These are phyloP conservation scores for Chytridium lagenaria DNA, from an alignment of 371 early-diverging fungal species.

Conservation along the genomic window DNA sequence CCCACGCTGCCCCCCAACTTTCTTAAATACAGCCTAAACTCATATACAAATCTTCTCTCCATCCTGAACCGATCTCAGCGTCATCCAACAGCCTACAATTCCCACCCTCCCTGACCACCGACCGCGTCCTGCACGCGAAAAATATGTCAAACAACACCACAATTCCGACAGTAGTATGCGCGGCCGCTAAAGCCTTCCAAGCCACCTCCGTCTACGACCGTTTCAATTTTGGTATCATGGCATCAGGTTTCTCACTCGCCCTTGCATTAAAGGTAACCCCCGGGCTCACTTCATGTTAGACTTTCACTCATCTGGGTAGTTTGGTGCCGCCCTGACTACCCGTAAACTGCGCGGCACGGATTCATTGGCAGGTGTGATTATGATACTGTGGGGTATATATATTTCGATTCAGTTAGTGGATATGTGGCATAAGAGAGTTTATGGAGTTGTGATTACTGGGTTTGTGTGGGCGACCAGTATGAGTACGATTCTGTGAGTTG, in stretches of 20 bases:
- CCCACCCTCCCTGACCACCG: no score
- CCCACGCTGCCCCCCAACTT: no score
- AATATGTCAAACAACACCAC: background rate
- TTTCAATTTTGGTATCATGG: conserved; percentile 16
- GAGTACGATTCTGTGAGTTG: background rate
- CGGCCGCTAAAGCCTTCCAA: background rate
- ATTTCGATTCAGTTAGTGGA: background rate
- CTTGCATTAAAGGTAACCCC: conserved; percentile 1
- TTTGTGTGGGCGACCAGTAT: background rate
- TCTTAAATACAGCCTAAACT: no score
- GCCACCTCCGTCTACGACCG: conserved; percentile 16
- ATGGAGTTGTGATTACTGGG: background rate
- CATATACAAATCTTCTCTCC: no score
- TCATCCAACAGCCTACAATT: no score
- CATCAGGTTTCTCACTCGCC: conserved; percentile 11
- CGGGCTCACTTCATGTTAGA: background rate
- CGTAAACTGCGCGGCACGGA: conserved; percentile 7
- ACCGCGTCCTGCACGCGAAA: no score
- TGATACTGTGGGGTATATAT: background rate
- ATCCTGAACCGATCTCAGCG: no score
- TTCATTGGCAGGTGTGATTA: background rate
- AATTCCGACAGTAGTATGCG: background rate
- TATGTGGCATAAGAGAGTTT: background rate
- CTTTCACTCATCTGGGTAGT: background rate
- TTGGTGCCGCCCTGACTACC: background rate